Evolutionary conservation across 192 early-diverging fungal genomes (phyloP).

Genomic region (Gaertneriomyces sp.): DNA sequence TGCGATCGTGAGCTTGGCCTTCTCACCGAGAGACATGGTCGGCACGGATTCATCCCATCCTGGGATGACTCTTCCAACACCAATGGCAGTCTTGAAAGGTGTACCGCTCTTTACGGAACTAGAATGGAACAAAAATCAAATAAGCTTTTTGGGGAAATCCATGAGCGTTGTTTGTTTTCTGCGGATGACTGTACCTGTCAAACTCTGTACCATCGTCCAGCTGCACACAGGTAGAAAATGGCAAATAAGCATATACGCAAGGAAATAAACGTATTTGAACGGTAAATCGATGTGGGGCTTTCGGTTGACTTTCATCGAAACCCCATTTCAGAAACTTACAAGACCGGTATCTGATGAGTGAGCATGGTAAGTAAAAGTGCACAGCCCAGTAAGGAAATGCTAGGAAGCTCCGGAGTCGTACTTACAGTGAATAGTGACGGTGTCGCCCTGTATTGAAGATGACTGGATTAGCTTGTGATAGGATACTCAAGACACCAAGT

Average conservation of each 20-base stretch:
- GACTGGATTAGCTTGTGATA: not conserved
- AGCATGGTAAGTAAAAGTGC: not conserved
- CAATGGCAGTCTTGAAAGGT: constrained; percentile 82
- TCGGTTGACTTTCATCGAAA: too few relatives aligned
- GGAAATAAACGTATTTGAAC: too few relatives aligned
- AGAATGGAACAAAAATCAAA: too few relatives aligned
- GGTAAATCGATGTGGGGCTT: too few relatives aligned
- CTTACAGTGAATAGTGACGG: constrained; percentile 3
- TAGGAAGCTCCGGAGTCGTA: not conserved
- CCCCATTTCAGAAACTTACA: not conserved
- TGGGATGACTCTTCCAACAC: constrained; percentile 85
- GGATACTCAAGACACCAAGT: not conserved
- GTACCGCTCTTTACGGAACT: constrained; percentile 71
- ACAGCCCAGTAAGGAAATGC: not conserved
- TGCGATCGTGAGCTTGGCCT: constrained; percentile 70
- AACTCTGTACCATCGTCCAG: constrained; percentile 65
- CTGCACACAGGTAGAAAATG: constrained; percentile 9
- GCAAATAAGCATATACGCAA: too few relatives aligned
- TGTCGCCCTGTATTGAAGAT: not conserved
- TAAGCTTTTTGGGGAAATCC: too few relatives aligned
- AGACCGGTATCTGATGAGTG: not conserved
- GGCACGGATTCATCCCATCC: constrained; percentile 81
- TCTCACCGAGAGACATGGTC: constrained; percentile 82
- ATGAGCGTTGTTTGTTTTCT: too few relatives aligned
- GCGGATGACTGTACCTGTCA: constrained; percentile 61